Evolutionary conservation across 2,329 filamentous ascomycete genomes (phyloP), one percentile per base, ranked within the genome.

Genomic region (Aspergillus uvarum): DNA sequence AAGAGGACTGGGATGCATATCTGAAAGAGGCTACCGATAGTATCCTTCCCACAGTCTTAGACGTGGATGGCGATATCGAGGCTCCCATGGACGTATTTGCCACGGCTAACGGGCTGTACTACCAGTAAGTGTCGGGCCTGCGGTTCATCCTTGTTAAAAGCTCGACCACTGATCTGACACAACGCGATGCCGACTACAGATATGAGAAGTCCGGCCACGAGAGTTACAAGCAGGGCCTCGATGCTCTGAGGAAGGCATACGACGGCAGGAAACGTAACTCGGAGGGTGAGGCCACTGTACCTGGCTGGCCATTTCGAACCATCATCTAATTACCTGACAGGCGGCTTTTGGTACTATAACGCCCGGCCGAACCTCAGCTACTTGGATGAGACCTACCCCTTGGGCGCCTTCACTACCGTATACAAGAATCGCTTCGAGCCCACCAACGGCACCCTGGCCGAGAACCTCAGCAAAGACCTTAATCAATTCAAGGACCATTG

Each of bases 321-420:
- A 11, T 14, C 31, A 4, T 19, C 24, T 48, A 21, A 50, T n/a
- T n/a, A 5, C 31, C 21, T 47, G 16, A 3, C 19, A 64, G 63
- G 51, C 21, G 65, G 63, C 10, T 63, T 64, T 3, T 69, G 69
- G 69, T 70, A 68, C 51, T 70, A 59, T 51, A 48, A 48, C 14
- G 60, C 52, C 1, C 84, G 84, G 62, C 81, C 80, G 1, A 72
- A 83, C 56, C 81, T 81, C 76, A 81, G 79, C 65, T 85, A 83
- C 63, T 72, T 83, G 3, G 82, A 85, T 62, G 82, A 82, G 59
- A 81, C 83, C 77, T 83, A 78, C 72, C 82, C 80, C 0, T 72
- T 66, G 11, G 52, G 64, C 32, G 59, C 63, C 7, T 66, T 66
- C 47, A 59, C 51, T 22, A 42, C 50, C 4, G 21, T 60, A 3